Conservation (phyloP, 345 rosid genomes). For the Salix udensis region DNA sequence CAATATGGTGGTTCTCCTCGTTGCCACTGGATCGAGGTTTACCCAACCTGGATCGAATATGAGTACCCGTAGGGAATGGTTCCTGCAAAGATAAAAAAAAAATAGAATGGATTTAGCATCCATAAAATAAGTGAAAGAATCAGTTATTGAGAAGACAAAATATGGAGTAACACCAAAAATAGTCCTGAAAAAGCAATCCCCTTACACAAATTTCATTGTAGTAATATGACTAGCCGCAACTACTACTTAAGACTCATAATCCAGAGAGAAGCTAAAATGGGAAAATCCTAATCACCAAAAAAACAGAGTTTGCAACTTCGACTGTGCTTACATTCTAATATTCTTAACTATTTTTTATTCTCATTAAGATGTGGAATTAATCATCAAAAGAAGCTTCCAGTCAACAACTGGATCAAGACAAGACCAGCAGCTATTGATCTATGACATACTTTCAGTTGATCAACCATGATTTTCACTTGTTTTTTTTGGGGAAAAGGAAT, state of each 20-base stretch:
- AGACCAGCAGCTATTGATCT: background rate
- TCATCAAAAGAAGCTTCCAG: background rate
- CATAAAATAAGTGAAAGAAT: background rate
- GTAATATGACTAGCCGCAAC: background rate
- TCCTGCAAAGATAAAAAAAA: constrained; percentile 39
- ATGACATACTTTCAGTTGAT: background rate
- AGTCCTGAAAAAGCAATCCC: background rate
- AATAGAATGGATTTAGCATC: background rate
- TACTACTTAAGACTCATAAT: background rate
- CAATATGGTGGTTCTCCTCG: constrained; percentile 47
- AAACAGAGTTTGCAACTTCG: background rate
- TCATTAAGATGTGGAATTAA: no score
- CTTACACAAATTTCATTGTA: background rate
- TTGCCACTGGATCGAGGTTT: constrained; percentile 49
- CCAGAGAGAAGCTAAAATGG: no score
- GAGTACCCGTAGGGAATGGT: constrained; percentile 80
- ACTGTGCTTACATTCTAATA: background rate
- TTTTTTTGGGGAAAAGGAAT: background rate
- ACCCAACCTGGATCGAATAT: constrained; percentile 64
- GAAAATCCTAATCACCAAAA: background rate
- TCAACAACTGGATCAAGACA: background rate
- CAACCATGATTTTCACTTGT: background rate
- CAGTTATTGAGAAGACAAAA: background rate
- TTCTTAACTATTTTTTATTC: background rate
- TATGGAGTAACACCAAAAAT: background rate